Evolutionary conservation across 148 eudicot genomes (phyloP).

Genomic region (Rhododendron simsii): DNA sequence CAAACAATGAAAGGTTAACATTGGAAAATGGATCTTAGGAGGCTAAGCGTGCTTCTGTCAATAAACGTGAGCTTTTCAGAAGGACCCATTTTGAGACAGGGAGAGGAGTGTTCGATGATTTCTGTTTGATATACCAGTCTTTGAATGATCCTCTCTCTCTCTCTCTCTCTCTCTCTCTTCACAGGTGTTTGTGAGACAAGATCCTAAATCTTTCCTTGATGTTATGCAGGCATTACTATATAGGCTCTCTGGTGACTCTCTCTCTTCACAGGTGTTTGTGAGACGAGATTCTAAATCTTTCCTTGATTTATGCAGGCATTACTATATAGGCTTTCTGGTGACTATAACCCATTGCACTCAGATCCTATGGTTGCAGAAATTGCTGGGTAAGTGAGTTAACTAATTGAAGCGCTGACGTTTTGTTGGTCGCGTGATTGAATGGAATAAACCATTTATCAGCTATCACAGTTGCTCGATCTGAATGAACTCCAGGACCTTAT

Average conservation of each 20-base stretch:
- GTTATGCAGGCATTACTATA: constrained; percentile 77
- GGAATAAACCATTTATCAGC: neutral
- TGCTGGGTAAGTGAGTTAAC: constrained; percentile 57
- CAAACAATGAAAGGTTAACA: neutral
- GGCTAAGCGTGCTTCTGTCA: neutral
- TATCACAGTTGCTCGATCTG: neutral
- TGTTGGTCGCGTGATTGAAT: neutral
- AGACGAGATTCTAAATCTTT: neutral
- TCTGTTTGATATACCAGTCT: neutral
- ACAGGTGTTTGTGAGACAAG: neutral
- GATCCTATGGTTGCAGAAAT: constrained; percentile 69
- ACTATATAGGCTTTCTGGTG: constrained; percentile 96
- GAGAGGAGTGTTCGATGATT: neutral
- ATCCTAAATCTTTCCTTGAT: neutral
- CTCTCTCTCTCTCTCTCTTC: neutral
- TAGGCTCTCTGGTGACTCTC: constrained; percentile 90
- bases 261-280: neutral
- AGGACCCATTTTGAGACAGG: neutral
- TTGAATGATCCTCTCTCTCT: neutral
- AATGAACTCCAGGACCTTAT: neutral
- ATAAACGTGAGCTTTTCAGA: neutral
- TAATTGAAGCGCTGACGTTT: neutral
- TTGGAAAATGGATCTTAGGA: neutral
- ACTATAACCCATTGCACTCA: constrained; percentile 90
- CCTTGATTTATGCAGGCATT: constrained; percentile 58